Conservation (phyloP, 345 rosid species). For the Bruguiera sexangula region DNA sequence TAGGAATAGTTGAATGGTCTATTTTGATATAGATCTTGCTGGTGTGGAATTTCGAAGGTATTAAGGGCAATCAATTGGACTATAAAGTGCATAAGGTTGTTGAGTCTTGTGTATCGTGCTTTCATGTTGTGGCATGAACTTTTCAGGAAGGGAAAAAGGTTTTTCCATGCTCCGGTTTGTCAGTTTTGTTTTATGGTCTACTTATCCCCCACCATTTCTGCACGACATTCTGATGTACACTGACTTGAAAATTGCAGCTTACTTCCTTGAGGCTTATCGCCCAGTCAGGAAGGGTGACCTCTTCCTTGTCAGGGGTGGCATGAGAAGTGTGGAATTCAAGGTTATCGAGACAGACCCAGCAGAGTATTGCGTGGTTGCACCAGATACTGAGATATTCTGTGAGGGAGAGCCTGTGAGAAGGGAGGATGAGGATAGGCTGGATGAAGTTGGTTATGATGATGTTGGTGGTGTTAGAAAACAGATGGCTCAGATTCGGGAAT, state of each 20-base stretch:
- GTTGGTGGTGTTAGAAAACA: constrained; percentile 99
- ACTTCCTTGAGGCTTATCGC: constrained; percentile 90
- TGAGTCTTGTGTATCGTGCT: too few species aligned
- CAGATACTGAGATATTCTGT: constrained; percentile 94
- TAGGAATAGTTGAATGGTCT: too few species aligned
- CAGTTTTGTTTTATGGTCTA: too few species aligned
- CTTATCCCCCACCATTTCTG: background rate
- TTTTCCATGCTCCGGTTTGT: too few species aligned
- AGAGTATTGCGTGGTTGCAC: constrained; percentile 93
- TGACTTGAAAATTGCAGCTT: constrained; percentile 45
- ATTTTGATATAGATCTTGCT: too few species aligned
- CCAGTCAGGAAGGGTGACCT: constrained; percentile 96
- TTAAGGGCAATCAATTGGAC: background rate
- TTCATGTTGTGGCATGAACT: too few species aligned
- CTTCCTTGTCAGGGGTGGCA: constrained; percentile 94
- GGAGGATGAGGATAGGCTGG: constrained; percentile 89
- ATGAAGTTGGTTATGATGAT: constrained; percentile 95
- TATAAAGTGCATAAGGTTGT: background rate
- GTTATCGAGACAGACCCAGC: constrained; percentile 86
- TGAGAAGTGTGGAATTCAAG: constrained; percentile 94
- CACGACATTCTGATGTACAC: background rate
- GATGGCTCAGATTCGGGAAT: constrained; percentile 96
- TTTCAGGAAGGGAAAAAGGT: too few species aligned
- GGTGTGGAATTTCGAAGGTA: background rate
- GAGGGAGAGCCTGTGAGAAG: constrained; percentile 95